A percentile compares a stretch with the other conserved stretches of the same genome.
phyloP scores from a whole-genome alignment of 352 stramenopile genomes.

The Blastocystis sp. region DNA sequence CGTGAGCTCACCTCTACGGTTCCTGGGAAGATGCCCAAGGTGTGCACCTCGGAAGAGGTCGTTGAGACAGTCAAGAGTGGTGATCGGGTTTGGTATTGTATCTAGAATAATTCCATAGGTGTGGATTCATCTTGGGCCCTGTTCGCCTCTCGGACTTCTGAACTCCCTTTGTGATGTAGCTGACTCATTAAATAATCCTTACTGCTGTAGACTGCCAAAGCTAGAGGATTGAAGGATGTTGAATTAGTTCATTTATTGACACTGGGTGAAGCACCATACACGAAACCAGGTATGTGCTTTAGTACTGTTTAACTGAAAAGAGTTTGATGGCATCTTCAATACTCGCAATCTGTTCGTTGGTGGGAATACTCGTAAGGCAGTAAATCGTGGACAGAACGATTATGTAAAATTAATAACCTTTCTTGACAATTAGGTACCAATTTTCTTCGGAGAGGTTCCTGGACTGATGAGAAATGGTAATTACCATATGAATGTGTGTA shows the following conservation, averaged over 20 bases:
- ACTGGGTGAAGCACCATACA: constrained; percentile 71
- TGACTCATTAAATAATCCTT: neutral
- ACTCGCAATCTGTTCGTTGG: constrained; percentile 68
- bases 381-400: constrained; percentile 71
- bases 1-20: constrained; percentile 17
- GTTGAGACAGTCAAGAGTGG: constrained; percentile 69
- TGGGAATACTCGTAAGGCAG: constrained; percentile 71
- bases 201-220: neutral
- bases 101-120: constrained; percentile 58
- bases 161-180: constrained; percentile 37
- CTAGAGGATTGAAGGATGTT: constrained; percentile 68
- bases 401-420: constrained; percentile 69
- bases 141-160: constrained; percentile 30
- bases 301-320: constrained; percentile 2
- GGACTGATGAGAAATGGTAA: constrained; percentile 69
- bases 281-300: neutral
- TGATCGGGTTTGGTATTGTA: constrained; percentile 67
- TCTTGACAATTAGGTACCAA: constrained; percentile 70
- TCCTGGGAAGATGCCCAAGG: constrained; percentile 26
- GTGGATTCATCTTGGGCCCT: constrained; percentile 49
- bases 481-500: constrained; percentile 71
- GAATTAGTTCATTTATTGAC: constrained; percentile 71
- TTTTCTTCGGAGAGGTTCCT: constrained; percentile 72
- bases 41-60: constrained; percentile 68
- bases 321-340: constrained; percentile 71